Percentiles rank a stretch among this genome's conserved stretches.
Evolutionary conservation across 805 yeast genomes (phyloP).

Genomic region (Ogataea zsoltii): DNA sequence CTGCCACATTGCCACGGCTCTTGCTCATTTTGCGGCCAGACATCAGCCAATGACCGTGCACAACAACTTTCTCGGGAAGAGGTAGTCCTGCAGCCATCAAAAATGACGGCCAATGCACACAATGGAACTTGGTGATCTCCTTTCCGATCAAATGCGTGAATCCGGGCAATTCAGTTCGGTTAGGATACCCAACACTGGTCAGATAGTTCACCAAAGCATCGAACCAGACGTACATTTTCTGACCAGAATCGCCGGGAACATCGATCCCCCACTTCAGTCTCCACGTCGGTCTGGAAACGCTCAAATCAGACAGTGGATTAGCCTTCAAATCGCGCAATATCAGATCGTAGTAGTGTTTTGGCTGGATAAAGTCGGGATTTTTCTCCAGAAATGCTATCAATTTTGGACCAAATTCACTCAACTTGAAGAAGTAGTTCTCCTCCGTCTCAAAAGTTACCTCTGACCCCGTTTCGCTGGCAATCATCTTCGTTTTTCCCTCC

Average conservation of each 20-base stretch:
- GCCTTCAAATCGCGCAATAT: constrained; percentile 58
- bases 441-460: constrained; percentile 78
- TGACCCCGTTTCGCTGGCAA: constrained; percentile 69
- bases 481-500: constrained; percentile 34
- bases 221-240: constrained; percentile 92
- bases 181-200: constrained; percentile 64
- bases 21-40: constrained; percentile 94
- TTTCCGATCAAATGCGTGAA: constrained; percentile 83
- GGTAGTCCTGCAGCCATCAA: constrained; percentile 77
- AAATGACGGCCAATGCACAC: constrained; percentile 92
- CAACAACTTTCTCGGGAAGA: constrained; percentile 72
- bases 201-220: constrained; percentile 89
- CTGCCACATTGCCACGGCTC: constrained; percentile 89
- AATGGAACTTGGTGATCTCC: constrained; percentile 86
- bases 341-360: constrained; percentile 53
- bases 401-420: constrained; percentile 57
- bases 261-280: constrained; percentile 87
- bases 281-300: constrained; percentile 81
- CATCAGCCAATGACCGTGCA: constrained; percentile 93
- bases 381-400: constrained; percentile 50
- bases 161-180: constrained; percentile 22
- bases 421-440: constrained; percentile 80
- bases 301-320: constrained; percentile 59
- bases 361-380: constrained; percentile 65
- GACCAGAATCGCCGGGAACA: constrained; percentile 78